These are phyloP conservation scores for Xylaria sp. DNA, from an alignment of 2,329 filamentous ascomycete species.

Conservation along the genomic window DNA sequence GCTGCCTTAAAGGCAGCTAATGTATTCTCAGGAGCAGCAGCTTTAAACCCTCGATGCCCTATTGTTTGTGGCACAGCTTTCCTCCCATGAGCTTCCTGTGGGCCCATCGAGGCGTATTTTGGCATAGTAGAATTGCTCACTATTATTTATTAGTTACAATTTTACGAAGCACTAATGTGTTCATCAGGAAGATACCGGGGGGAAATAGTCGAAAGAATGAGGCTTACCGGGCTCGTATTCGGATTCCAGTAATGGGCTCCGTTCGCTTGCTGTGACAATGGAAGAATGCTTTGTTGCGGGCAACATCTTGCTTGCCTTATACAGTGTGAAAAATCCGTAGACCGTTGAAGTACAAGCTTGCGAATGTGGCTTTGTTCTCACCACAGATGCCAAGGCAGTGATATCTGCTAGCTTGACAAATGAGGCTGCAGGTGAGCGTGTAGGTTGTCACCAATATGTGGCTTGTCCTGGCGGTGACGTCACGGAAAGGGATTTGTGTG, in stretches of 20 bases:
- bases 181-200: not conserved
- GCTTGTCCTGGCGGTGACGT: not conserved
- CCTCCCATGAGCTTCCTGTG: not conserved
- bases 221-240: constrained; percentile 27
- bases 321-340: not conserved
- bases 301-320: constrained; percentile 19
- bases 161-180: not conserved
- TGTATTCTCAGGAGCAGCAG: constrained; percentile 84
- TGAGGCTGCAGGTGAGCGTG: not conserved
- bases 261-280: constrained; percentile 13
- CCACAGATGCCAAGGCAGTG: not conserved
- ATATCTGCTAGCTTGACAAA: not conserved
- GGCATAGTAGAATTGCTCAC: constrained; percentile 9
- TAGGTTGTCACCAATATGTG: not conserved
- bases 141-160: constrained; percentile 18
- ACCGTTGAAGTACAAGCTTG: not conserved
- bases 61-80: constrained; percentile 72
- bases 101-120: constrained; percentile 7
- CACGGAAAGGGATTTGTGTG: not conserved
- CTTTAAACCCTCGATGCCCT: constrained; percentile 83
- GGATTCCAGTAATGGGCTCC: constrained; percentile 22
- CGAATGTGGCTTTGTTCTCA: not conserved
- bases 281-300: constrained; percentile 7
- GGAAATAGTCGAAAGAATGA: not conserved
- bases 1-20: constrained; percentile 82